Conservation (phyloP, 306 rosid genomes). For the Cercis canadensis region DNA sequence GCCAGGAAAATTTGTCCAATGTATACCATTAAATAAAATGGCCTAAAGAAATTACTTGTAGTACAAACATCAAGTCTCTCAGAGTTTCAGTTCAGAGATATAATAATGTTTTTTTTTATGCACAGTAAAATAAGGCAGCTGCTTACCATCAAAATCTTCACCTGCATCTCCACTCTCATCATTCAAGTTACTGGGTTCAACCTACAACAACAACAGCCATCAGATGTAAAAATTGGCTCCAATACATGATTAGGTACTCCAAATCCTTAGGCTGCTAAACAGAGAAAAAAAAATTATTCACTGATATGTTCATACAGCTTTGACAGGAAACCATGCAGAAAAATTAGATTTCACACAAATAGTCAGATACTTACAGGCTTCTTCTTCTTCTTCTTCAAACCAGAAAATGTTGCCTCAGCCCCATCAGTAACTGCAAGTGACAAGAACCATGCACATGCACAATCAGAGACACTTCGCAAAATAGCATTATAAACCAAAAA, state of each 20-base stretch:
- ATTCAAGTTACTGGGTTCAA: slow-evolving; percentile 66
- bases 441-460: slow-evolving; percentile 3
- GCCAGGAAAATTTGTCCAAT: slow-evolving; percentile 26
- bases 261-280: slow-evolving; percentile 4
- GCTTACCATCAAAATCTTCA: slow-evolving; percentile 76
- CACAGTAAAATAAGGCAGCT: neutral
- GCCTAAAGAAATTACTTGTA: neutral
- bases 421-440: slow-evolving; percentile 81
- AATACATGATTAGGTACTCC: slow-evolving; percentile 6
- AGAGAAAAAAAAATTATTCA: neutral
- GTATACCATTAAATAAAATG: slow-evolving; percentile 3
- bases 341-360: neutral
- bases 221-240: slow-evolving; percentile 2
- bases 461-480: slow-evolving; percentile 11
- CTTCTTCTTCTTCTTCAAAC: slow-evolving; percentile 94
- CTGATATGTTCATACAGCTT: neutral
- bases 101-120: neutral
- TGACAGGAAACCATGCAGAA: neutral
- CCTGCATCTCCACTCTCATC: slow-evolving; percentile 65
- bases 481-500: slow-evolving; percentile 11
- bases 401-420: slow-evolving; percentile 74
- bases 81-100: slow-evolving; percentile 10
- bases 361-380: slow-evolving; percentile 67
- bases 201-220: slow-evolving; percentile 52
- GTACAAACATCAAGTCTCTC: neutral